phyloP scores from a whole-genome alignment of 129 eudicot genomes.

The Lactuca sativa region DNA sequence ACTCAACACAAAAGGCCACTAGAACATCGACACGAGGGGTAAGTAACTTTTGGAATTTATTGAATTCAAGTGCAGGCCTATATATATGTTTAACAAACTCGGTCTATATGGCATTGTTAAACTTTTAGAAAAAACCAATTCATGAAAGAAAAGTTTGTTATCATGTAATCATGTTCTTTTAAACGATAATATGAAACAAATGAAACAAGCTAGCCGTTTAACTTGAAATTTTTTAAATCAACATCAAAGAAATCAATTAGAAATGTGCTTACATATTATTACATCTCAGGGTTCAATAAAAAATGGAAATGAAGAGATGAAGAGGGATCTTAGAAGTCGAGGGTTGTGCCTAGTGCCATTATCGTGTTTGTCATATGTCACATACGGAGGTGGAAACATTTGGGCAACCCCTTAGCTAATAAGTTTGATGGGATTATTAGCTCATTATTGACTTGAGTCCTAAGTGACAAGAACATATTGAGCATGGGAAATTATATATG shows the following conservation, averaged over 20 bases:
- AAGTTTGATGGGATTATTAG: constrained; percentile 16
- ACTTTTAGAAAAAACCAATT: not conserved
- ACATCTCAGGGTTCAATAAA: constrained; percentile 37
- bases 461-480: constrained; percentile 7
- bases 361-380: constrained; percentile 73
- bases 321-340: constrained; percentile 64
- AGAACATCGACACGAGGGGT: constrained; percentile 55
- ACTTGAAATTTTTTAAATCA: not conserved
- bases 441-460: constrained; percentile 8
- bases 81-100: not conserved
- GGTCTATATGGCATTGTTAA: not conserved
- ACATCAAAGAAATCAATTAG: not conserved
- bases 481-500: constrained; percentile 12
- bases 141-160: not conserved
- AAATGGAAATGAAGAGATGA: constrained; percentile 43
- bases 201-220: not conserved
- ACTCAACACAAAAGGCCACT: constrained; percentile 53
- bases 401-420: constrained; percentile 52
- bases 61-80: not conserved
- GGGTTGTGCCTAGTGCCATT: constrained; percentile 85
- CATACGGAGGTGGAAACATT: constrained; percentile 69
- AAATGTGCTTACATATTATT: constrained; percentile 7
- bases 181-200: not conserved
- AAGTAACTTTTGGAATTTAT: constrained; percentile 26
- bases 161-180: not conserved